phyloP scores from a whole-genome alignment of 805 yeast species.

The Middelhovenomyces tepae region DNA sequence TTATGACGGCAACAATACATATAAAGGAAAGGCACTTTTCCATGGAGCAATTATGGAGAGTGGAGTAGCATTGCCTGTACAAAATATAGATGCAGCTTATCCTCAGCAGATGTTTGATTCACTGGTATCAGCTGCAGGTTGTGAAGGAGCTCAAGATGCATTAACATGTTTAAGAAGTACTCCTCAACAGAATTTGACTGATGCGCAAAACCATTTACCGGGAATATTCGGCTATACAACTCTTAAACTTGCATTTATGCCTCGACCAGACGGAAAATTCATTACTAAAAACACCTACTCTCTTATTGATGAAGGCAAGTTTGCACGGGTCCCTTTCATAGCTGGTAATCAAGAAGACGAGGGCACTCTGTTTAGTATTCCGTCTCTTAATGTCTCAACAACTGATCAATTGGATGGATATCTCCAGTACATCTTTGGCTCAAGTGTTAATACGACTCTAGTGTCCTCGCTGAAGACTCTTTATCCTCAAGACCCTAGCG shows the following conservation, averaged over 20 bases:
- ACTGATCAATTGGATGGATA: constrained; percentile 6
- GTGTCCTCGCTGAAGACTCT: not conserved
- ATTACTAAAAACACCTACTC: constrained; percentile 6
- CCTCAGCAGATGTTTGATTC: constrained; percentile 8
- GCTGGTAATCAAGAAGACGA: constrained; percentile 15
- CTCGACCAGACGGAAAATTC: constrained; percentile 11
- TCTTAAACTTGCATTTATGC: constrained; percentile 11
- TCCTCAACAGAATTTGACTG: constrained; percentile 4
- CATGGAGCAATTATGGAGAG: constrained; percentile 14
- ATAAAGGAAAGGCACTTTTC: constrained; percentile 13
- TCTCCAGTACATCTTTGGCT: constrained; percentile 1
- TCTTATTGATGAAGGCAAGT: constrained; percentile 4
- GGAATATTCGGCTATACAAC: constrained; percentile 7
- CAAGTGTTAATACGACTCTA: not conserved
- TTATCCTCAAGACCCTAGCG: constrained; percentile 11
- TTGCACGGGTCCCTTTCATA: constrained; percentile 12
- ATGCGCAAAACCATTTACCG: constrained; percentile 9
- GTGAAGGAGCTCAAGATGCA: constrained; percentile 4
- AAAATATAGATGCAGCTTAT: constrained; percentile 2
- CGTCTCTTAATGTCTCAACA: constrained; percentile 6
- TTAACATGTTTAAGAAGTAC: constrained; percentile 8
- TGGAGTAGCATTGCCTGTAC: constrained; percentile 12
- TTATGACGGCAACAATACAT: constrained; percentile 9
- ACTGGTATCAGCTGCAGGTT: constrained; percentile 7
- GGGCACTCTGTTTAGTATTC: constrained; percentile 12